Percentiles rank a stretch among this genome's conserved stretches.
Conservation (phyloP, 768 basidiomycete genomes). For the Boletus insuetus region DNA sequence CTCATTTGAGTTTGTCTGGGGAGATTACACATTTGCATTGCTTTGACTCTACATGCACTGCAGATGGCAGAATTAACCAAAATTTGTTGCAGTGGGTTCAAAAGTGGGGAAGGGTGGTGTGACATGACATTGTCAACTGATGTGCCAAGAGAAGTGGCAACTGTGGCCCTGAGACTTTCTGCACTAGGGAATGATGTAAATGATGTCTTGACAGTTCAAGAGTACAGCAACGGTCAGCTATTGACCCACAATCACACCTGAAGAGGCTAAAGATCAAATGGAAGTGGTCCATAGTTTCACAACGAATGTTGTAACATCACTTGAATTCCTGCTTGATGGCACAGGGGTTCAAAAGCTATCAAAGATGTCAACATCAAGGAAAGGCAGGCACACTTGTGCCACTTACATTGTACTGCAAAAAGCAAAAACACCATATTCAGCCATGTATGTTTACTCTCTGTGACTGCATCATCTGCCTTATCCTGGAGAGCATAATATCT, state of each 20-base stretch:
- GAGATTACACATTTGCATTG: constrained; percentile 22
- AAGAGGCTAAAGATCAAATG: constrained; percentile 62
- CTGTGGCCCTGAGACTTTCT: constrained; percentile 34
- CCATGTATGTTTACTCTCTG: too few species aligned
- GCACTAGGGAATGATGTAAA: constrained; percentile 37
- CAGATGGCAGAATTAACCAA: constrained; percentile 38
- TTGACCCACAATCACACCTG: constrained; percentile 64
- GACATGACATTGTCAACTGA: constrained; percentile 14
- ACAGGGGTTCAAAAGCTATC: too few species aligned
- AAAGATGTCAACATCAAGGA: too few species aligned
- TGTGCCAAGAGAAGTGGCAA: constrained; percentile 18
- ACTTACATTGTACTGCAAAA: too few species aligned
- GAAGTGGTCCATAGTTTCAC: too few species aligned
- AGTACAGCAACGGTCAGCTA: constrained; percentile 74
- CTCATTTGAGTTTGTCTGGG: constrained; percentile 30
- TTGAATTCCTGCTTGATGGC: too few species aligned
- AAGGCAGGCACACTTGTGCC: too few species aligned
- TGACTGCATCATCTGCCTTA: too few species aligned
- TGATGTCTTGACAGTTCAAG: constrained; percentile 47
- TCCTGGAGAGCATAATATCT: too few species aligned
- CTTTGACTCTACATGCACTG: constrained; percentile 32
- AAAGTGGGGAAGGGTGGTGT: constrained; percentile 22
- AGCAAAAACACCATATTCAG: too few species aligned
- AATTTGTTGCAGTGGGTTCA: constrained; percentile 41
- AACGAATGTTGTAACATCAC: too few species aligned